Percentiles rank a stretch among this genome's conserved stretches.
These are phyloP conservation scores for Kwoniella heveanensis DNA, from an alignment of 768 basidiomycete species.

Conservation along the genomic window DNA sequence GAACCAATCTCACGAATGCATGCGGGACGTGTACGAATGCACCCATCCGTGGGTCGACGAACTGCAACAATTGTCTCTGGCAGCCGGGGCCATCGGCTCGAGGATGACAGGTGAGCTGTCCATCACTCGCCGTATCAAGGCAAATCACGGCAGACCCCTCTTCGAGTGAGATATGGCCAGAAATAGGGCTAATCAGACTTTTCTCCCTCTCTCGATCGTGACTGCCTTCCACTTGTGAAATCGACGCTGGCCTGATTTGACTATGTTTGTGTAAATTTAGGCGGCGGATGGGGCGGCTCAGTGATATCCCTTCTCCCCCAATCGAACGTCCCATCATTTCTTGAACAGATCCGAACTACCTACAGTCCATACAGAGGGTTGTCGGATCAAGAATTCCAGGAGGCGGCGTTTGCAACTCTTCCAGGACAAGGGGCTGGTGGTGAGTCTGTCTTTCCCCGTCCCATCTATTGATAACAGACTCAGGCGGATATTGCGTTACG, in stretches of 20 bases:
- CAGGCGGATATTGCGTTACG: too few species aligned
- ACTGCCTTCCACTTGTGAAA: too few species aligned
- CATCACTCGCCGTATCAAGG: too few species aligned
- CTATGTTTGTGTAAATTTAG: conserved; percentile 61
- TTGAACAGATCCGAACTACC: too few species aligned
- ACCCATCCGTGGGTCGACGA: conserved; percentile 77
- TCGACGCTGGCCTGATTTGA: too few species aligned
- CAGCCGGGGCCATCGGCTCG: conserved; percentile 76
- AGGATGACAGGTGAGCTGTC: conserved; percentile 60
- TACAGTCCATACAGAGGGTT: too few species aligned
- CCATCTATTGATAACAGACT: conserved; percentile 9
- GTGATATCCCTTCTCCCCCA: conserved; percentile 73
- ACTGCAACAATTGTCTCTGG: conserved; percentile 66
- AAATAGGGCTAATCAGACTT: too few species aligned
- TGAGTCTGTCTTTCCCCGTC: conserved; percentile 56
- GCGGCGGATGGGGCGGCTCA: conserved; percentile 91
- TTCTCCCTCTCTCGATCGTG: too few species aligned
- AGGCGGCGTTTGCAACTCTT: conserved; percentile 63
- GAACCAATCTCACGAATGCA: conserved; percentile 76
- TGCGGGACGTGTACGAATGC: conserved; percentile 71
- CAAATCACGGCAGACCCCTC: too few species aligned
- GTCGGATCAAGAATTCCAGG: conserved; percentile 36
- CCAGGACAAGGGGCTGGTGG: conserved; percentile 82
- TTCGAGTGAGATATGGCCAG: too few species aligned
- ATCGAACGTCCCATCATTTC: conserved; percentile 58